phyloP scores from a whole-genome alignment of 805 yeast species.

The Saturnispora galanensis region DNA sequence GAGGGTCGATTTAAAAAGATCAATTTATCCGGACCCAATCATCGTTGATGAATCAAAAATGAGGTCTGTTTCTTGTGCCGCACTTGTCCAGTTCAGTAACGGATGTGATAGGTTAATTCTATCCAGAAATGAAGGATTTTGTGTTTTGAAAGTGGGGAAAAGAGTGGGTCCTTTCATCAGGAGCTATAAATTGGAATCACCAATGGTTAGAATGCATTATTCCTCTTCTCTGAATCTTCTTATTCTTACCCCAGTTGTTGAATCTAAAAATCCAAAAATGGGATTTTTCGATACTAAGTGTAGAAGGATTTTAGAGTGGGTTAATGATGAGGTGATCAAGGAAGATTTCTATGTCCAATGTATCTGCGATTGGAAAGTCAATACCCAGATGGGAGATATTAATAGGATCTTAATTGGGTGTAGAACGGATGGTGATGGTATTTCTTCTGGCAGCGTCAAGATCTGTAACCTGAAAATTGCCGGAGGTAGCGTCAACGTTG shows the following conservation, averaged over 20 bases:
- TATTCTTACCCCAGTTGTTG: conserved; percentile 13
- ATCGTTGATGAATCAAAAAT: conserved; percentile 15
- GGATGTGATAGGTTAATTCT: not conserved
- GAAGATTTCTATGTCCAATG: conserved; percentile 23
- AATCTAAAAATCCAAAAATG: conserved; percentile 9
- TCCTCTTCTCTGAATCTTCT: conserved; percentile 17
- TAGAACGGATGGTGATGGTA: conserved; percentile 5
- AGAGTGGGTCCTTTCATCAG: not conserved
- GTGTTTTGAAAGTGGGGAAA: not conserved
- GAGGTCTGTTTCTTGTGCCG: not conserved
- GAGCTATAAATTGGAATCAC: not conserved
- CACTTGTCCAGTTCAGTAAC: not conserved
- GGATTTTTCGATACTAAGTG: conserved; percentile 20
- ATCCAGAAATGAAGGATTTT: not conserved
- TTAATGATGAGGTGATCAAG: conserved; percentile 7
- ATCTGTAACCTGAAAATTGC: conserved; percentile 21
- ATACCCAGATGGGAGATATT: conserved; percentile 14
- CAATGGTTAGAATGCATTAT: conserved; percentile 23
- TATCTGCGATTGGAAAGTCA: conserved; percentile 28
- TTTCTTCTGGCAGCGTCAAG: conserved; percentile 18
- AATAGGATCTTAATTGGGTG: conserved; percentile 29
- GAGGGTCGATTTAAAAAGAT: conserved; percentile 18
- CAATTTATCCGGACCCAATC: conserved; percentile 21
- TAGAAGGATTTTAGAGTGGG: conserved; percentile 8
- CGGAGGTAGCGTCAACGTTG: conserved; percentile 11